Percentiles rank a stretch among this genome's conserved stretches.
Conservation (phyloP, 1,284 basidiomycete species). For the Crucibulum parvulum region DNA sequence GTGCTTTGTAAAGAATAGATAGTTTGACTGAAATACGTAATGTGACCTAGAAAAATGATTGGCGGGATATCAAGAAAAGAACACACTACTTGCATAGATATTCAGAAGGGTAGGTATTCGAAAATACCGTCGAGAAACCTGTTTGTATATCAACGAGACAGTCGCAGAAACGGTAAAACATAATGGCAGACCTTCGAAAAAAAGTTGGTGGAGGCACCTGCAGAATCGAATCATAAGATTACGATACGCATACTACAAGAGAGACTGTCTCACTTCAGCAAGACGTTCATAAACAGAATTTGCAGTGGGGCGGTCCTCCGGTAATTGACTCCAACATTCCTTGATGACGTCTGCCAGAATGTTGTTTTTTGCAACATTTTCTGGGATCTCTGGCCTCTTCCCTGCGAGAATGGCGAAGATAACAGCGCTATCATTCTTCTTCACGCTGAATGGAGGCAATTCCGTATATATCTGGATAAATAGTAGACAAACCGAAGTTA, state of each 20-base stretch:
- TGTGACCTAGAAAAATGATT: no score
- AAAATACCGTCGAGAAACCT: no score
- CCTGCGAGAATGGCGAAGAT: slow-evolving; percentile 18
- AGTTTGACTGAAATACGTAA: no score
- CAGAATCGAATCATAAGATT: background rate
- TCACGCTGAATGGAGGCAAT: slow-evolving; percentile 15
- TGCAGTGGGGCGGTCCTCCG: slow-evolving; percentile 10
- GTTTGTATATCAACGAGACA: no score
- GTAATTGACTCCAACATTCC: slow-evolving; percentile 15
- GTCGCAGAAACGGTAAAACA: no score
- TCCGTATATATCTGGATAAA: slow-evolving; percentile 19
- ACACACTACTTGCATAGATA: no score
- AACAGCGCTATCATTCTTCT: slow-evolving; percentile 20
- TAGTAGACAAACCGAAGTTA: background rate
- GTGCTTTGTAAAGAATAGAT: no score
- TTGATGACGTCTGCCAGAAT: slow-evolving; percentile 11
- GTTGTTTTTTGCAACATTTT: background rate
- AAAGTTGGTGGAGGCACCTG: background rate
- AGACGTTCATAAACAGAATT: background rate
- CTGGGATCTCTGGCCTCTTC: slow-evolving; percentile 18
- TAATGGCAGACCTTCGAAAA: background rate
- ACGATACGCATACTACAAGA: background rate
- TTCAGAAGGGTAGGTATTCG: no score
- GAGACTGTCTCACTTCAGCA: background rate
- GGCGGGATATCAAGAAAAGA: no score